These are phyloP conservation scores for Verticillium albo-atrum DNA, from an alignment of 2,329 filamentous ascomycete genomes.

Conservation along the genomic window DNA sequence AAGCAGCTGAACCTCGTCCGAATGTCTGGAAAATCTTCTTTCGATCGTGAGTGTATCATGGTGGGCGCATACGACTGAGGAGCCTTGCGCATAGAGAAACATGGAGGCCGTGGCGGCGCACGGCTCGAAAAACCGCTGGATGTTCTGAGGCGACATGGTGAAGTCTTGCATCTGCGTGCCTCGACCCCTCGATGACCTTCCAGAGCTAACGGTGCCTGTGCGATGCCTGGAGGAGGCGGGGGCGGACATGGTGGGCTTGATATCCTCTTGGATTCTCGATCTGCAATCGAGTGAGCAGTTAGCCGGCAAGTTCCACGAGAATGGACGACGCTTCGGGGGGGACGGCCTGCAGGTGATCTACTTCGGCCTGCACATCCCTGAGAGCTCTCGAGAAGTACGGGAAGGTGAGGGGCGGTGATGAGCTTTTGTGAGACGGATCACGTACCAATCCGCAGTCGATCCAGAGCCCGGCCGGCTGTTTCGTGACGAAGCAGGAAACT, in stretches of 20 bases:
- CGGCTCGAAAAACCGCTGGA: slow-evolving; percentile 67
- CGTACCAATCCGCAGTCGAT: slow-evolving; percentile 32
- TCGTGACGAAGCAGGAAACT: slow-evolving; percentile 14
- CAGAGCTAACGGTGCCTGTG: slow-evolving; percentile 55
- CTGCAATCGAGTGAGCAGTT: slow-evolving; percentile 14
- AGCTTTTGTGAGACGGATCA: slow-evolving; percentile 29
- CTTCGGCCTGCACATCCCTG: slow-evolving; percentile 11
- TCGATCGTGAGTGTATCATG: slow-evolving; percentile 92
- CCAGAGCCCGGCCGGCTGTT: slow-evolving; percentile 11
- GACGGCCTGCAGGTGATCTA: slow-evolving; percentile 1
- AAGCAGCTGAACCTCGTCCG: slow-evolving; percentile 77
- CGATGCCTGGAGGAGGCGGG: slow-evolving; percentile 53
- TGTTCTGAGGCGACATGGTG: slow-evolving; percentile 44
- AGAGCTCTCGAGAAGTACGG: background rate
- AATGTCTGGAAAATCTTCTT: slow-evolving; percentile 76
- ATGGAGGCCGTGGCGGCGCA: slow-evolving; percentile 88
- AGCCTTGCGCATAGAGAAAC: slow-evolving; percentile 83
- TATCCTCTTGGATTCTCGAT: slow-evolving; percentile 22
- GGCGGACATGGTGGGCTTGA: slow-evolving; percentile 51
- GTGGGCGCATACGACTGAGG: slow-evolving; percentile 78
- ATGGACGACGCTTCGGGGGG: too few species aligned
- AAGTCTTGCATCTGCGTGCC: slow-evolving; percentile 45
- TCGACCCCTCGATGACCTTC: slow-evolving; percentile 46
- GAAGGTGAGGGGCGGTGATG: slow-evolving; percentile 9
- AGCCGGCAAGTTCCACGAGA: slow-evolving; percentile 20